Evolutionary conservation across 2,329 filamentous ascomycete species (phyloP).

Genomic region (Trichoderma koningiopsis): DNA sequence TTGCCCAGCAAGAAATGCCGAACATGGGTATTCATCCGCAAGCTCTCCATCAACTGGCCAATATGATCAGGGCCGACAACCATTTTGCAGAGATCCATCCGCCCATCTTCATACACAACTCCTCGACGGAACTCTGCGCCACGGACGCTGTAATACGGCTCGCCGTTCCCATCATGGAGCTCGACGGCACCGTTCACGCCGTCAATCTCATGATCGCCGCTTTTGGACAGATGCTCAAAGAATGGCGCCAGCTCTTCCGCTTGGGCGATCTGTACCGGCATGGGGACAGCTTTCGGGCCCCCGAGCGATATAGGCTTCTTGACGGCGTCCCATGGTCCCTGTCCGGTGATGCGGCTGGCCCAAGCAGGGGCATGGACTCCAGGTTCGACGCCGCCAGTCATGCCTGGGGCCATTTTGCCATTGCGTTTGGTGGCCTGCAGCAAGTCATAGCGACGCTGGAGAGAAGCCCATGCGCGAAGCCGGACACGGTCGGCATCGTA

Average conservation of each 20-base stretch:
- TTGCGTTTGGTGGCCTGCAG: slow-evolving; percentile 38
- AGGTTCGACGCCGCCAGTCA: slow-evolving; percentile 37
- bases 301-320: slow-evolving; percentile 37
- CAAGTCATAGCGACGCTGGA: slow-evolving; percentile 42
- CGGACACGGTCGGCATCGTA: slow-evolving; percentile 43
- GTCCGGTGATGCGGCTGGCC: slow-evolving; percentile 38
- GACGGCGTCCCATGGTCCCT: slow-evolving; percentile 40
- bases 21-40: slow-evolving; percentile 51
- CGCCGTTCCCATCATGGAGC: slow-evolving; percentile 41
- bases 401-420: slow-evolving; percentile 34
- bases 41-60: slow-evolving; percentile 50
- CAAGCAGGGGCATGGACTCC: slow-evolving; percentile 40
- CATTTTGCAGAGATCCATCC: slow-evolving; percentile 59
- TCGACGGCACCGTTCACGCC: slow-evolving; percentile 33
- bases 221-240: slow-evolving; percentile 37
- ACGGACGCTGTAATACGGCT: slow-evolving; percentile 41
- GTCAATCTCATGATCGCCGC: slow-evolving; percentile 36
- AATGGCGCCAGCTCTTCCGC: slow-evolving; percentile 40
- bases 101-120: slow-evolving; percentile 53
- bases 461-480: slow-evolving; percentile 40
- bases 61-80: slow-evolving; percentile 56
- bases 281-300: slow-evolving; percentile 39
- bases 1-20: slow-evolving; percentile 57
- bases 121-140: slow-evolving; percentile 43
- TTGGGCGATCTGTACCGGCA: slow-evolving; percentile 39